Base-by-base conservation (phyloP, 441 rosid genomes). In the Pelargonium australe region DNA sequence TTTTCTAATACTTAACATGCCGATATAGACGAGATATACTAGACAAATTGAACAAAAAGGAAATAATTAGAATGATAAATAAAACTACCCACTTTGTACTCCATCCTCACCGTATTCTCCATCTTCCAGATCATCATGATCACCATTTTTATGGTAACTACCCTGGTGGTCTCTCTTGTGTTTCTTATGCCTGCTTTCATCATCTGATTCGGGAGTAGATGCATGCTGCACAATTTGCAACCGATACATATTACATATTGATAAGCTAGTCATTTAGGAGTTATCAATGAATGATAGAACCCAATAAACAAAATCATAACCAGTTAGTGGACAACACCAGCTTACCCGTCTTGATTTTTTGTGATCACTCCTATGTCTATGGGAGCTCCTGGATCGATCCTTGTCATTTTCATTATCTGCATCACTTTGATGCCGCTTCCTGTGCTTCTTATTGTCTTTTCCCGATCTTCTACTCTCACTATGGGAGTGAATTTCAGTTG, bases 41-140 rank as follows among this genome's bases (percentile, higher is more conserved):
- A 49, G 63, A 1, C 28, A 51, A 58, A 45, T 23, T 72, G 3
- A 47, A 60, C 68, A 60, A 62, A 63, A 25, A 72, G 69, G 19
- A 64, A 70, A 65, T 61, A 63, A 75, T 51, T 67, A 68, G 68
- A 63, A 65, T 41, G 65, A 73, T 13, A 5, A 75, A 55, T 25
- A 74, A 44, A 72, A 74, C 80, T 84, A 81, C 76, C 67, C 74
- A 64, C 82, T 80, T 80, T 76, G 28, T 57, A 4, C 83, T 76
- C 79, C 85, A 67, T 87, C 88, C 78, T 82, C 82, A 7, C 86
- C 86, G 67, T 85, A 87, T 72, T 94, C 97, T 64, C 97, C 97
- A 75, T 94, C 99, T 88, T 91, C 96, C 68, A 88, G 96, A 68
- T 91, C 95, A 68, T 82, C 86, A 2, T 74, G 82, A 75, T 80